Percentiles rank a stretch among this genome's conserved stretches.
phyloP scores from a whole-genome alignment of 2,329 filamentous ascomycete genomes.

The Arthroderma uncinatum region DNA sequence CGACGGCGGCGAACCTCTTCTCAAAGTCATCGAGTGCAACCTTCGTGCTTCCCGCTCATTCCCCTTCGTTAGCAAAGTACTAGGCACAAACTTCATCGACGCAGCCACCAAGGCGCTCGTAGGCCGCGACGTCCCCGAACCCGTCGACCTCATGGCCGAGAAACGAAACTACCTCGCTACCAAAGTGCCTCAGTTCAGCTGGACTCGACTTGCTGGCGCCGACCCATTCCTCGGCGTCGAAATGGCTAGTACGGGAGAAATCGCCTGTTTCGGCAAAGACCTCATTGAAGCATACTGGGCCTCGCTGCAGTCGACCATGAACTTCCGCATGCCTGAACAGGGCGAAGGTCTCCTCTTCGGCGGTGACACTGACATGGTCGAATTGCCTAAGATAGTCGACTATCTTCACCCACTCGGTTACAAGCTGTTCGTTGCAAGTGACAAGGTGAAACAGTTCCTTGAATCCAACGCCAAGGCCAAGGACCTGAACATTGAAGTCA shows the following conservation, averaged over 20 bases:
- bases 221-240: slow-evolving; percentile 97
- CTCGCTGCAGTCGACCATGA: slow-evolving; percentile 93
- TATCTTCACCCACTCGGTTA: slow-evolving; percentile 82
- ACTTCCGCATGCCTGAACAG: slow-evolving; percentile 91
- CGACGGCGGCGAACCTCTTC: slow-evolving; percentile 59
- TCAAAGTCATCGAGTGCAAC: slow-evolving; percentile 98
- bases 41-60: slow-evolving; percentile 94
- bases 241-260: slow-evolving; percentile 94
- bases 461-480: slow-evolving; percentile 57
- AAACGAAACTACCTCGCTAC: slow-evolving; percentile 90
- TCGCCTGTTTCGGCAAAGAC: slow-evolving; percentile 96
- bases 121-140: slow-evolving; percentile 70
- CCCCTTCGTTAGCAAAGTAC: slow-evolving; percentile 95
- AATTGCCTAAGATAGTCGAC: slow-evolving; percentile 69
- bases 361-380: slow-evolving; percentile 62
- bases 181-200: slow-evolving; percentile 98
- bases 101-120: slow-evolving; percentile 86
- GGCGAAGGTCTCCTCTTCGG: slow-evolving; percentile 93
- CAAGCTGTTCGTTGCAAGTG: slow-evolving; percentile 80
- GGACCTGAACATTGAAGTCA: slow-evolving; percentile 64
- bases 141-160: slow-evolving; percentile 75
- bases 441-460: slow-evolving; percentile 70
- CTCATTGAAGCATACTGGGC: slow-evolving; percentile 97
- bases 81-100: slow-evolving; percentile 94
- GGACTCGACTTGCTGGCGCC: slow-evolving; percentile 93